Evolutionary conservation across 352 stramenopile species (phyloP), one percentile per base, ranked within the genome.

Genomic region (Thalassiosira hispida): DNA sequence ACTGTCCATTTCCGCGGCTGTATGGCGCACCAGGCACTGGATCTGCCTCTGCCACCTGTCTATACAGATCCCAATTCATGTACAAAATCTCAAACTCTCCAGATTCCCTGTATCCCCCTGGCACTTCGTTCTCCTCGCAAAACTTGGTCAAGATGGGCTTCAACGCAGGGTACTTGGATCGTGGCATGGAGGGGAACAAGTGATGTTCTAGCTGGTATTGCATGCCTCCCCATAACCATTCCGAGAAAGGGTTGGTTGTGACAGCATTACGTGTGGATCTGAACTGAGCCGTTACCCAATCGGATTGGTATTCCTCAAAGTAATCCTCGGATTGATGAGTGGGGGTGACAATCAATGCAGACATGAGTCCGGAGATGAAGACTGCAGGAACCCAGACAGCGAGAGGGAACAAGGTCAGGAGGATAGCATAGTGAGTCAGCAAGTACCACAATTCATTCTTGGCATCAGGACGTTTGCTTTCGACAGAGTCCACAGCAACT

Each of bases 111-210:
- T 93, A 93, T 29, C 84, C 86, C 25, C 87, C 87, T 12, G 81
- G 80, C 12, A 98, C 92, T 31, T 95, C 94, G 79, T 97, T 97
- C 55, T 98, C 91, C 67, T 95, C 92, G 64, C 95, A 97, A 69
- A 98, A 96, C 80, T 96, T 96, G 79, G 95, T 96, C 74, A 98
- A 89, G 42, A 97, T 90, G 44, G 94, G 91, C 73, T 96, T 96
- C 8, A 98, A 85, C 60, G 89, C 87, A 25, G 93, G 88, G 80
- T 98, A 96, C 68, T 94, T 91, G 12, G 70, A 85, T 25, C 71
- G 75, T 18, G 92, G 92, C 87, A 96, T 93, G 46, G 86, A 87
- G 44, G 92, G 92, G 65, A 94, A 95, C 23, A 96, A 77, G 61
- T 96, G 92, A 73, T 96, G 92, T 66, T 95, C 91, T 18, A 94